Conservation (phyloP, 805 yeast genomes). For the Hanseniaspora occidentalis region DNA sequence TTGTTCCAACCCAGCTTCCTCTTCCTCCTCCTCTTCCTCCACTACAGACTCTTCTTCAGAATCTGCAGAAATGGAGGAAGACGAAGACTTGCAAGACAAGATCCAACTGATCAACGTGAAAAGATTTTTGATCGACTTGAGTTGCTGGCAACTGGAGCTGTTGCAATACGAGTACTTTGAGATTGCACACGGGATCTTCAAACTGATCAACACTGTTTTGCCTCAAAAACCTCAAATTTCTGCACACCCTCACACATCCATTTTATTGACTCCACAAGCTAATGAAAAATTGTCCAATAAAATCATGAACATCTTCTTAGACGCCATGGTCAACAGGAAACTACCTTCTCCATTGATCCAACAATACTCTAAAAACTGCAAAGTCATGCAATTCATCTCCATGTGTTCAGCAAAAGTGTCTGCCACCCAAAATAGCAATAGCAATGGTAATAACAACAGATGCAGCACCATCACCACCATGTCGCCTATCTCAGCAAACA, state of each 20-base stretch:
- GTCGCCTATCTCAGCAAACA: too few species aligned
- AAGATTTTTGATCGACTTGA: conserved; percentile 35
- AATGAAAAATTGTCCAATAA: conserved; percentile 13
- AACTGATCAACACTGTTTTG: conserved; percentile 7
- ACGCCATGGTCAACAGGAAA: conserved; percentile 11
- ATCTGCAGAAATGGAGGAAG: conserved; percentile 14
- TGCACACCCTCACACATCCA: conserved; percentile 13
- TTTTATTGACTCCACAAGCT: conserved; percentile 17
- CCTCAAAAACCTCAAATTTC: neutral
- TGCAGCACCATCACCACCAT: neutral
- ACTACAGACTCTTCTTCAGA: conserved; percentile 18
- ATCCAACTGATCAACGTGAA: conserved; percentile 34
- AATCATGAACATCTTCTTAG: conserved; percentile 15
- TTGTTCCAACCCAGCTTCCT: too few species aligned
- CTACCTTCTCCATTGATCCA: conserved; percentile 17
- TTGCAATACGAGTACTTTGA: conserved; percentile 21
- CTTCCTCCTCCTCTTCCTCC: conserved; percentile 17
- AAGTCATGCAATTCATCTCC: conserved; percentile 15
- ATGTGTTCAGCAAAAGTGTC: neutral
- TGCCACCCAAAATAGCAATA: neutral
- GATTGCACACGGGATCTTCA: conserved; percentile 19
- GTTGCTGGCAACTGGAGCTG: conserved; percentile 36
- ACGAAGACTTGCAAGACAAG: conserved; percentile 20
- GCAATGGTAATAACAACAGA: neutral
- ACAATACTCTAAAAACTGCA: conserved; percentile 15